Evolutionary conservation across 495 filamentous ascomycete species (phyloP).

Genomic region (Schizothecium vesticola): DNA sequence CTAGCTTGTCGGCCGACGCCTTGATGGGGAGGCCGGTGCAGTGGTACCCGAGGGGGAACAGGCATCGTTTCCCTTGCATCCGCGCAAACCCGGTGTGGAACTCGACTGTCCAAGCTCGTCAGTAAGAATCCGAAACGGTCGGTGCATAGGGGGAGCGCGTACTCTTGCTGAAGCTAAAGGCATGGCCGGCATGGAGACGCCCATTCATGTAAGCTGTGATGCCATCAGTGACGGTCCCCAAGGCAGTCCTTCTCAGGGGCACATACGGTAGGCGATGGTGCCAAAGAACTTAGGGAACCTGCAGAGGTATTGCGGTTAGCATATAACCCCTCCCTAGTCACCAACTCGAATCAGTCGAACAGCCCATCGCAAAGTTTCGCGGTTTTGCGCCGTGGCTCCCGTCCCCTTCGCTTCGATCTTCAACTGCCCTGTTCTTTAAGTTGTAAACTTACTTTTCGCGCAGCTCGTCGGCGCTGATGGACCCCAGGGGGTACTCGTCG

Average conservation of each 20-base stretch:
- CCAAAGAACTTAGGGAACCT: conserved; percentile 80
- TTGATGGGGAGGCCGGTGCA: conserved; percentile 97
- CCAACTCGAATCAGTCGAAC: background rate
- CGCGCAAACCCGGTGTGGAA: conserved; percentile 77
- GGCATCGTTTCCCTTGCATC: conserved; percentile 80
- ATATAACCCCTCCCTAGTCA: background rate
- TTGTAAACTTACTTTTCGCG: conserved; percentile 53
- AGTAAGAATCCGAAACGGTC: background rate
- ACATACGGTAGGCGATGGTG: conserved; percentile 77
- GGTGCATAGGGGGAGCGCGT: conserved; percentile 52
- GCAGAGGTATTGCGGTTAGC: background rate
- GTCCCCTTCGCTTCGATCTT: background rate
- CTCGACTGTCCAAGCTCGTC: conserved; percentile 65
- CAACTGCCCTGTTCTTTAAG: background rate
- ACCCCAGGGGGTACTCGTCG: conserved; percentile 64
- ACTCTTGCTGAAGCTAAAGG: conserved; percentile 82
- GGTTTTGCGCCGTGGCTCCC: background rate
- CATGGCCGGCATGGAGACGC: conserved; percentile 85
- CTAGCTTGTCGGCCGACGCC: conserved; percentile 91
- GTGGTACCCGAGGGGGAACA: conserved; percentile 92
- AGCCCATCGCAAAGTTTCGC: background rate
- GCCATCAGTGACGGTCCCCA: background rate
- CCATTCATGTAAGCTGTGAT: conserved; percentile 77
- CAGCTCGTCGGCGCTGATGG: conserved; percentile 64
- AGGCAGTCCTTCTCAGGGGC: background rate